Conservation (phyloP, 2,329 filamentous ascomycete species). For the Leptodontidium sp. region DNA sequence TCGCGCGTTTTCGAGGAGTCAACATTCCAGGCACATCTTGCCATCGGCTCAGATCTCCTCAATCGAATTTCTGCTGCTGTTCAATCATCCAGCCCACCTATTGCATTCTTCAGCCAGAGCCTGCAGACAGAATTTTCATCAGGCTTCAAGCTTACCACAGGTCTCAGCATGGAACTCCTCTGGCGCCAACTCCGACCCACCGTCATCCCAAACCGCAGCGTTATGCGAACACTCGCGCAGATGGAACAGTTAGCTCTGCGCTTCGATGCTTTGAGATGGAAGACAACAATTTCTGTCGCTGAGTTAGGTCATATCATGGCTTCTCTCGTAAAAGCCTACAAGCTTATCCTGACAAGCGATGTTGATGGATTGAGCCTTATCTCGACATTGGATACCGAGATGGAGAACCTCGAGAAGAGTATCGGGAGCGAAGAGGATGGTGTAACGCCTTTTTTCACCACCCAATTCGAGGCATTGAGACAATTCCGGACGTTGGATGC, state of each 20-base stretch:
- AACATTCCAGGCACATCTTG: conserved; percentile 68
- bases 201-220: conserved; percentile 57
- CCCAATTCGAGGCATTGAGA: conserved; percentile 64
- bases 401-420: conserved; percentile 58
- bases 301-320: conserved; percentile 62
- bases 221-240: conserved; percentile 56
- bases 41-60: conserved; percentile 47
- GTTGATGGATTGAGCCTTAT: conserved; percentile 52
- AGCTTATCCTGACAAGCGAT: conserved; percentile 57
- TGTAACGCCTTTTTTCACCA: conserved; percentile 58
- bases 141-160: conserved; percentile 77
- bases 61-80: conserved; percentile 13
- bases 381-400: conserved; percentile 57
- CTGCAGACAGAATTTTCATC: conserved; percentile 68
- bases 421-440: conserved; percentile 53
- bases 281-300: conserved; percentile 57
- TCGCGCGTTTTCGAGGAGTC: conserved; percentile 64
- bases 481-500: conserved; percentile 50
- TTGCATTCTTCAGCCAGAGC: conserved; percentile 46
- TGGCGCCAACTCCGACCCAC: conserved; percentile 78
- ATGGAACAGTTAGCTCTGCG: conserved; percentile 64
- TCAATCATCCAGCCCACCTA: conserved; percentile 3
- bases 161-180: conserved; percentile 79
- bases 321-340: conserved; percentile 64
- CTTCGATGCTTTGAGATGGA: conserved; percentile 70